Base-by-base conservation (phyloP, 371 early-diverging fungal genomes). In the Fennellomyces sp. region DNA sequence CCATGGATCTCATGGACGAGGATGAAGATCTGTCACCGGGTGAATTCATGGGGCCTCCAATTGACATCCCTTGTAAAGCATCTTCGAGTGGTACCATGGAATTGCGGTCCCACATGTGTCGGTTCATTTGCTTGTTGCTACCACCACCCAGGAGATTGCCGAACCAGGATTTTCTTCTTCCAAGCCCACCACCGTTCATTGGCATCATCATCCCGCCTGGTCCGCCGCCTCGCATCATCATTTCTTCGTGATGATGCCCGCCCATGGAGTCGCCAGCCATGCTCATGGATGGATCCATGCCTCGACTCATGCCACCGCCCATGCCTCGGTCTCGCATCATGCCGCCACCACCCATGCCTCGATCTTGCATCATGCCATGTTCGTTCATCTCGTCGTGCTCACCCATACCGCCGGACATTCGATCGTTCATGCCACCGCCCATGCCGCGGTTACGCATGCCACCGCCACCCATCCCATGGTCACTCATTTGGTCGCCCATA, bases 11-110 rank as follows among this genome's bases (percentile, higher is more conserved):
- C 54, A 28, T 26, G 19, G 58, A 48, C 17, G 35, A 48, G 13
- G 35, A 33, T 13, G 35, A 33, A 6, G 35, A 33, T 33, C 35
- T 13, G 13, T 33, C 35, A 13, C 35, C 35, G 6, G 58, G 25
- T 45, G 45, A 45, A 26, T 27, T 27, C 39, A 26, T 21, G 39
- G 39, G 36, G 0, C 19, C 5, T 17, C 15, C 15, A 6, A 56
- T 12, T 2, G 51, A 56, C 57, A 49, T 56, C 38, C 51, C 50
- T 17, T 56, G 54, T 33, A 63, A 27, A 4, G 56, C 63, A 21
- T 63, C 56, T 39, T 63, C 56, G 7, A 63, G 29, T 3, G 63
- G 63, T 15, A 63, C 52, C 38, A 56, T 56, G 12, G 19, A 17
- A 25, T 56, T 38, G 5, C 31, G 57, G 29, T 63, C 63, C 49